Percentiles rank a stretch among this genome's conserved stretches.
Evolutionary conservation across 2,329 filamentous ascomycete species (phyloP).

Genomic region (Sordariomycetes sp.): DNA sequence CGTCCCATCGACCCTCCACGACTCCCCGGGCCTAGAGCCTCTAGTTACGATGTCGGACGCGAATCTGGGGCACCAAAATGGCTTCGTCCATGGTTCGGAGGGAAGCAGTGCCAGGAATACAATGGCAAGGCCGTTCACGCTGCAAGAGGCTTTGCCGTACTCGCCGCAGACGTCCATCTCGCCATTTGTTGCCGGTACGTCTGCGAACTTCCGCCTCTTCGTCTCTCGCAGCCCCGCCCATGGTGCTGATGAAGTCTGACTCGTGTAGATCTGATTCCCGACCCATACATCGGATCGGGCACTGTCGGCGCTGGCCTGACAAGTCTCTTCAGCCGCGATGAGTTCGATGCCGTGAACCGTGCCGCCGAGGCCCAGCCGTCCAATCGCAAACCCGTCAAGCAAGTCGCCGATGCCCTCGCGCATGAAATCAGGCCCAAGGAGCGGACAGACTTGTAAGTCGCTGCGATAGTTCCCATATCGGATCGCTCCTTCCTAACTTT

Average conservation of each 20-base stretch:
- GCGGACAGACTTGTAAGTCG: slow-evolving; percentile 51
- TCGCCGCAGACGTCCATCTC: slow-evolving; percentile 71
- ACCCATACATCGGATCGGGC: slow-evolving; percentile 45
- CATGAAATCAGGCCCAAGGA: slow-evolving; percentile 61
- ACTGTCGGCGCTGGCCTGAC: slow-evolving; percentile 36
- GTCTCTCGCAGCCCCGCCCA: neutral
- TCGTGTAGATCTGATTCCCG: slow-evolving; percentile 47
- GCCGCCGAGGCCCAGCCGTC: slow-evolving; percentile 48
- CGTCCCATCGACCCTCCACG: neutral
- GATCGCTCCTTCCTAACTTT: neutral
- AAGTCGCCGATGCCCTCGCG: slow-evolving; percentile 61
- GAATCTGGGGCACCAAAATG: slow-evolving; percentile 1
- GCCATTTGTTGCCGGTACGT: slow-evolving; percentile 60
- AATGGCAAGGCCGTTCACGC: slow-evolving; percentile 35
- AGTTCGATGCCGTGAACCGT: slow-evolving; percentile 56
- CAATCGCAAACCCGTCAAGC: slow-evolving; percentile 53
- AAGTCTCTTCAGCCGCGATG: slow-evolving; percentile 34
- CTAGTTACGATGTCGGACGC: slow-evolving; percentile 1
- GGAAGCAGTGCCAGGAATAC: neutral
- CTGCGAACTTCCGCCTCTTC: neutral
- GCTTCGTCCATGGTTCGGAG: neutral
- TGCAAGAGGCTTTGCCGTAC: slow-evolving; percentile 69
- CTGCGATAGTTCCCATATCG: neutral
- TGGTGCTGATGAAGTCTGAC: slow-evolving; percentile 1
- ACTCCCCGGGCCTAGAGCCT: neutral